Evolutionary conservation across 352 stramenopile genomes (phyloP).

Genomic region (Phytopythium sindhum): DNA sequence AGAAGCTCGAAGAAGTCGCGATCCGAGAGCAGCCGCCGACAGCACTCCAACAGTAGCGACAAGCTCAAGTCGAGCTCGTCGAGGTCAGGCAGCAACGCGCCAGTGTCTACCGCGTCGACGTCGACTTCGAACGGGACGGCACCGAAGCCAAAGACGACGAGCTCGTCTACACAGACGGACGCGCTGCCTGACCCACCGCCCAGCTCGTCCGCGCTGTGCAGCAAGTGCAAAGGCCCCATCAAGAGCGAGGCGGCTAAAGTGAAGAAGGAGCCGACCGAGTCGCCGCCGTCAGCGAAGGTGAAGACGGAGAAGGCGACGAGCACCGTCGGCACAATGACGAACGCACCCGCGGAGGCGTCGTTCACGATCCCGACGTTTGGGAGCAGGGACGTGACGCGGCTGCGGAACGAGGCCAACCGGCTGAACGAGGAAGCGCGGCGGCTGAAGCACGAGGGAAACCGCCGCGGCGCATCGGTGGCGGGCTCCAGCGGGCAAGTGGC

Average conservation of each 20-base stretch:
- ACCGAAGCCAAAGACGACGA: conserved; percentile 3
- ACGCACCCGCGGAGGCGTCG: conserved; percentile 8
- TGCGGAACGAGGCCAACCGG: conserved; percentile 43
- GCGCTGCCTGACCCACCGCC: conserved; percentile 5
- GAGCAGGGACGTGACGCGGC: conserved; percentile 43
- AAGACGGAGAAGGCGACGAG: conserved; percentile 20
- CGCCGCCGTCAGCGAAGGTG: conserved; percentile 20
- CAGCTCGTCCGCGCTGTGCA: background rate
- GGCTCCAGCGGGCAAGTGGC: conserved; percentile 44
- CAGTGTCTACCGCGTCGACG: background rate
- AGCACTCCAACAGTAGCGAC: conserved; percentile 9
- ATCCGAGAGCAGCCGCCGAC: conserved; percentile 2
- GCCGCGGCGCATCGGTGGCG: conserved; percentile 37
- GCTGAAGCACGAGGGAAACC: conserved; percentile 84
- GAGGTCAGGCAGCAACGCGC: background rate
- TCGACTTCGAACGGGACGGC: conserved; percentile 3
- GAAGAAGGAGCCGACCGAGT: conserved; percentile 26
- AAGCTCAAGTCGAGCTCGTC: conserved; percentile 6
- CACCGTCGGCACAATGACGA: conserved; percentile 2
- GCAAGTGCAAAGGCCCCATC: conserved; percentile 13
- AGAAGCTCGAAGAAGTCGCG: conserved; percentile 12
- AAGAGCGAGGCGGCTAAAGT: conserved; percentile 11
- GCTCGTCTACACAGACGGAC: conserved; percentile 1
- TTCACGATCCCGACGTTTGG: conserved; percentile 49
- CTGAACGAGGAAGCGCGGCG: conserved; percentile 65